Conservation (phyloP, 768 basidiomycete genomes). For the Vararia minispora region DNA sequence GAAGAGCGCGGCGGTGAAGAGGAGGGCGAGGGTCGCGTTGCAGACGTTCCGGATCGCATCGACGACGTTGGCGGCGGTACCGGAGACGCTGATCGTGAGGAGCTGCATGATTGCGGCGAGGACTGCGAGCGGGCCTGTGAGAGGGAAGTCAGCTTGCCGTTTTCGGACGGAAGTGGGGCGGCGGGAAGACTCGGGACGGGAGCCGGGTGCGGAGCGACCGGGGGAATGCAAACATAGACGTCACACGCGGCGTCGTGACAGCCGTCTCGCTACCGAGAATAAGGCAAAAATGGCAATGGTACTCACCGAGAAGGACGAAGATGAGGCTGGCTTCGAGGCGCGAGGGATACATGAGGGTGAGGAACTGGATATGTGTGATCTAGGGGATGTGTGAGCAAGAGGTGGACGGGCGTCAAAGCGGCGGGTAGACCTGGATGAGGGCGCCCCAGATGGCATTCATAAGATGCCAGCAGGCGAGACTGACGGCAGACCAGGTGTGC, state of each 20-base stretch:
- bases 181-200: too few relatives aligned
- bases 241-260: too few relatives aligned
- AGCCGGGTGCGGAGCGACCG: too few relatives aligned
- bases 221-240: too few relatives aligned
- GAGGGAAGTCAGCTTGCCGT: not conserved
- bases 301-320: conserved; percentile 66
- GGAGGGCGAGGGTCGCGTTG: conserved; percentile 91
- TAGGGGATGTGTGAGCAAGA: conserved; percentile 20
- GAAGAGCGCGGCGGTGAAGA: conserved; percentile 82
- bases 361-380: conserved; percentile 97
- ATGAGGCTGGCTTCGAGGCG: conserved; percentile 80
- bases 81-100: conserved; percentile 46
- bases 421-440: conserved; percentile 58
- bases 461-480: conserved; percentile 71
- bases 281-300: not conserved
- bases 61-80: conserved; percentile 29
- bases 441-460: conserved; percentile 82
- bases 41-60: conserved; percentile 83
- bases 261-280: not conserved
- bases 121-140: conserved; percentile 70
- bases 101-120: conserved; percentile 78
- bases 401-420: not conserved
- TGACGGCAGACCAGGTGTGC: conserved; percentile 46
- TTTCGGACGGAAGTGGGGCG: not conserved
- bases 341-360: conserved; percentile 92